phyloP scores from a whole-genome alignment of 768 basidiomycete genomes.

The Pisolithus tinctorius region DNA sequence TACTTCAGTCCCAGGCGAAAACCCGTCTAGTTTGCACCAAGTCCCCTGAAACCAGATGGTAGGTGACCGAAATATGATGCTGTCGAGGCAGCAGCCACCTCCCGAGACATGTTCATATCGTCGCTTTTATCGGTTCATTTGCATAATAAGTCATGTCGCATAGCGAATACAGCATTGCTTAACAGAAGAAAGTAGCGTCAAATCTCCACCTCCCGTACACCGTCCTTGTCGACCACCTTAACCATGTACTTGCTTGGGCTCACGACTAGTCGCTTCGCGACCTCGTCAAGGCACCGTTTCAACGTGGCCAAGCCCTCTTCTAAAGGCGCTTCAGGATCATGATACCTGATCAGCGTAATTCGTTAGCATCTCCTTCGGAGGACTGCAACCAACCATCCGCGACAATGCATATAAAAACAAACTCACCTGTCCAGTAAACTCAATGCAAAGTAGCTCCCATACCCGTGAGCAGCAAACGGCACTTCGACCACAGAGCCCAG shows the following conservation, averaged over 20 bases:
- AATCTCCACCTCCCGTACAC: slow-evolving; percentile 73
- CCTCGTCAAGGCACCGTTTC: slow-evolving; percentile 83
- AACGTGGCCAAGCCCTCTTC: slow-evolving; percentile 84
- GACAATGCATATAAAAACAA: not conserved
- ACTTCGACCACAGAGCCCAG: slow-evolving; percentile 84
- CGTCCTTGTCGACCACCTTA: slow-evolving; percentile 90
- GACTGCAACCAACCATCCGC: not conserved
- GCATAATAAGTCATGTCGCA: too few relatives aligned
- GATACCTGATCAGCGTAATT: slow-evolving; percentile 51
- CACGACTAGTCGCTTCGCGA: slow-evolving; percentile 76
- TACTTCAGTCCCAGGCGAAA: too few relatives aligned
- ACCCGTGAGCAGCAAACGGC: slow-evolving; percentile 93
- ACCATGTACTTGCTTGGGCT: slow-evolving; percentile 79
- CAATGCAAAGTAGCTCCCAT: slow-evolving; percentile 88
- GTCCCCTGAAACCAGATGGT: too few relatives aligned
- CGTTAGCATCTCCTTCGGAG: slow-evolving; percentile 2
- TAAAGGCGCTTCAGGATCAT: slow-evolving; percentile 77
- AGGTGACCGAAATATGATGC: too few relatives aligned
- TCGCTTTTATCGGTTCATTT: too few relatives aligned
- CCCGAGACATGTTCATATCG: too few relatives aligned
- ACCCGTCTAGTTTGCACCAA: too few relatives aligned
- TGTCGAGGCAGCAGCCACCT: too few relatives aligned
- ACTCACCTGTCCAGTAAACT: slow-evolving; percentile 85
- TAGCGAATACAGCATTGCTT: not conserved
- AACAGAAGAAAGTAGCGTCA: slow-evolving; percentile 22